Percentiles rank a stretch among this genome's conserved stretches.
phyloP scores from a whole-genome alignment of 2,329 filamentous ascomycete genomes.

The Cladosporium cucumerinum region DNA sequence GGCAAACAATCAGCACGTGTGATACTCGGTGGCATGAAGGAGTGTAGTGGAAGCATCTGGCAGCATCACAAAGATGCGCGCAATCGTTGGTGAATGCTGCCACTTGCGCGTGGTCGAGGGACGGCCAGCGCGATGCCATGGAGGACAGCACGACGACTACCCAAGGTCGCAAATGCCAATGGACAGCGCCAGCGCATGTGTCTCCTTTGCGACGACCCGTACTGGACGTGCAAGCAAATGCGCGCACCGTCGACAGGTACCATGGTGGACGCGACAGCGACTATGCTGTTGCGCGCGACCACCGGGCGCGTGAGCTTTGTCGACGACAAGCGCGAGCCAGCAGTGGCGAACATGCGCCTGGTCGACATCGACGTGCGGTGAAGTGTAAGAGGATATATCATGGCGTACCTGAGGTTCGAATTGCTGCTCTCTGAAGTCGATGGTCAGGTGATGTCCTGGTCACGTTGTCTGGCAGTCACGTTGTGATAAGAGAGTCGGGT shows the following conservation, averaged over 20 bases:
- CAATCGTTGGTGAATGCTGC: background rate
- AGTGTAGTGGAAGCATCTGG: background rate
- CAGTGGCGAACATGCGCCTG: background rate
- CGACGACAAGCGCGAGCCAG: background rate
- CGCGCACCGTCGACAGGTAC: background rate
- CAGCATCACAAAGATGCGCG: background rate
- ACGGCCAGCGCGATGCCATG: background rate
- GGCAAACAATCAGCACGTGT: background rate
- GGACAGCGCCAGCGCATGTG: background rate
- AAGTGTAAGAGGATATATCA: background rate
- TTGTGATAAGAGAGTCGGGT: slow-evolving; percentile 1
- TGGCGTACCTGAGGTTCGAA: slow-evolving; percentile 13
- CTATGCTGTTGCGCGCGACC: slow-evolving; percentile 1
- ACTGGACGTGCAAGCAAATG: background rate
- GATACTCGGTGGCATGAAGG: background rate
- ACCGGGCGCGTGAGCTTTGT: slow-evolving; percentile 1
- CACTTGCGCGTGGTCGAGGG: background rate
- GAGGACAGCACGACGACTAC: background rate
- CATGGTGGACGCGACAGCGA: background rate
- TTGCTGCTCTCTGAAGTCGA: background rate
- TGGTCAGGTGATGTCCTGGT: slow-evolving; percentile 14
- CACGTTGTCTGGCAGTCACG: slow-evolving; percentile 14
- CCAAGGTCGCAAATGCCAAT: background rate
- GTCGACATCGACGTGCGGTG: background rate
- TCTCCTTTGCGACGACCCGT: background rate